A percentile compares a stretch with the other conserved stretches of the same genome.
phyloP scores from a whole-genome alignment of 495 filamentous ascomycete species.

The Cercophora samala region DNA sequence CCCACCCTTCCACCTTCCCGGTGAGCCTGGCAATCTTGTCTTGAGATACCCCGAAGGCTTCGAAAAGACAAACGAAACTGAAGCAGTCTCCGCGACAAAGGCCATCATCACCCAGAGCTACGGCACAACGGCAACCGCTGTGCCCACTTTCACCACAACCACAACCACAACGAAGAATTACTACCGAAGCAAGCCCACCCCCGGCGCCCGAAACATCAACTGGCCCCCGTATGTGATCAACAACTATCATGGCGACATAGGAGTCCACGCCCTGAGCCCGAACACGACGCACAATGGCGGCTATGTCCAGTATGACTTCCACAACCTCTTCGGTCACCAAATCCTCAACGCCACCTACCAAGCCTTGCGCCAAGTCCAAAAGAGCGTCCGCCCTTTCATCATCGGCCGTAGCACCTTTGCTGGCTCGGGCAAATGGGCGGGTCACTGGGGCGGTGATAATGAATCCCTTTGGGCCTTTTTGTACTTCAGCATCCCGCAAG shows the following conservation, averaged over 20 bases:
- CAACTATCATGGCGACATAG: constrained; percentile 72
- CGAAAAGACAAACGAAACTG: constrained; percentile 64
- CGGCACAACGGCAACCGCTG: constrained; percentile 25
- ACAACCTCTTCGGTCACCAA: constrained; percentile 72
- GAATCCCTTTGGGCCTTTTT: constrained; percentile 63
- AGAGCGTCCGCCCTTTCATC: constrained; percentile 74
- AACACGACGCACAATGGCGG: constrained; percentile 77
- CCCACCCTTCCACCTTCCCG: constrained; percentile 63
- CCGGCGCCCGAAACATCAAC: constrained; percentile 69
- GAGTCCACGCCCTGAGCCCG: constrained; percentile 67
- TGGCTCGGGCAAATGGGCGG: constrained; percentile 74
- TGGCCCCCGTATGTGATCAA: constrained; percentile 81
- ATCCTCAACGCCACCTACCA: constrained; percentile 79
- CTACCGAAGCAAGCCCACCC: constrained; percentile 61
- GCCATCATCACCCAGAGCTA: constrained; percentile 33
- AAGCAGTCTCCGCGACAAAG: constrained; percentile 58
- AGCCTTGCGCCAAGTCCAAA: constrained; percentile 60
- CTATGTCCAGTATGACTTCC: constrained; percentile 72
- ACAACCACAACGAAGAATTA: constrained; percentile 48
- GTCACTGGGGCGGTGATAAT: constrained; percentile 90
- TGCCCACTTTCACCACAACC: constrained; percentile 24
- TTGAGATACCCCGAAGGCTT: constrained; percentile 71
- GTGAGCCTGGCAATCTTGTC: constrained; percentile 58
- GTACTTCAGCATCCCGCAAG: constrained; percentile 79
- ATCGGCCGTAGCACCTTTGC: constrained; percentile 82